Percentiles rank a stretch among this genome's conserved stretches.
These are phyloP conservation scores for Talaromyces sp. DNA, from an alignment of 2,329 filamentous ascomycete species.

Conservation along the genomic window DNA sequence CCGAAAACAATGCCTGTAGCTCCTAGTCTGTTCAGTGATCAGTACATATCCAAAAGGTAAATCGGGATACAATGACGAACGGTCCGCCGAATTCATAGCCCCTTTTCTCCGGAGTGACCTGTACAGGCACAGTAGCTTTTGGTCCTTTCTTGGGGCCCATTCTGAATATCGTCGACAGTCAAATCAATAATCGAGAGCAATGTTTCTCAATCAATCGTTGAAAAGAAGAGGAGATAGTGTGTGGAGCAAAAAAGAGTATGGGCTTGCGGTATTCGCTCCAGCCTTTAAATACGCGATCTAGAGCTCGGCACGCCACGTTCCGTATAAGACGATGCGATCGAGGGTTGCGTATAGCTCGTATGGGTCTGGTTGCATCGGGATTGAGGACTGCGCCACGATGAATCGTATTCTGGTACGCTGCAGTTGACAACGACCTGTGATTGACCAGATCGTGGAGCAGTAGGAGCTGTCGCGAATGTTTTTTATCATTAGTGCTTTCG, in stretches of 20 bases:
- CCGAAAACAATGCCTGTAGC: slow-evolving; percentile 74
- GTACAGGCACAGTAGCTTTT: slow-evolving; percentile 31
- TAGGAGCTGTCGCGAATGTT: neutral
- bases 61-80: slow-evolving; percentile 31
- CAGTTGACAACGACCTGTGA: neutral
- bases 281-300: slow-evolving; percentile 17
- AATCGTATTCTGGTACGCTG: no score
- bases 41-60: slow-evolving; percentile 7
- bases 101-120: slow-evolving; percentile 39
- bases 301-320: slow-evolving; percentile 11
- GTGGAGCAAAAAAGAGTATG: slow-evolving; percentile 12
- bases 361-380: neutral
- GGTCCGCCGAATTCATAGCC: slow-evolving; percentile 49
- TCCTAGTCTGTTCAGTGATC: slow-evolving; percentile 57
- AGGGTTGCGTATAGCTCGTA: neutral
- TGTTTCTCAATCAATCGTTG: neutral
- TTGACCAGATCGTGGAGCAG: neutral
- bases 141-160: slow-evolving; percentile 28
- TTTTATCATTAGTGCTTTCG: neutral
- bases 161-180: neutral
- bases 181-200: neutral
- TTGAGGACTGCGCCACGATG: neutral
- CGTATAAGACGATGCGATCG: slow-evolving; percentile 19
- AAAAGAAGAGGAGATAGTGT: neutral
- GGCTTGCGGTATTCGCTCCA: neutral